These are phyloP conservation scores for Beauveria asiatica DNA, from an alignment of 2,329 filamentous ascomycete species.

Conservation along the genomic window DNA sequence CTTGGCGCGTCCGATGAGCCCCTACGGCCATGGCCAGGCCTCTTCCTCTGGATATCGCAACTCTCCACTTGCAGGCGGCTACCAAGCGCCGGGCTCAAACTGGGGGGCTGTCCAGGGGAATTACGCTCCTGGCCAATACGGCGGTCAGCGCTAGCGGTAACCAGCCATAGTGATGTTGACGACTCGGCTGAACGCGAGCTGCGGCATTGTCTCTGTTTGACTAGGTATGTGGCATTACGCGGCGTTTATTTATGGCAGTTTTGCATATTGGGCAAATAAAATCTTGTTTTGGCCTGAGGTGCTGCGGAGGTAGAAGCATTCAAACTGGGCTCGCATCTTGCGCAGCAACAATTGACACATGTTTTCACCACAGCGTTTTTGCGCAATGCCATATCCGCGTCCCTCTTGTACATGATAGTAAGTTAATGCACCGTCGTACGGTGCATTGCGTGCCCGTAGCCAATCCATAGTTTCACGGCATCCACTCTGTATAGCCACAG, in stretches of 20 bases:
- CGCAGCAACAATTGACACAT: neutral
- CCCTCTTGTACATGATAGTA: neutral
- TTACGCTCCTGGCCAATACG: conserved; percentile 1
- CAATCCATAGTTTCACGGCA: neutral
- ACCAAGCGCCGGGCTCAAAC: neutral
- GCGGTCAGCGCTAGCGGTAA: conserved; percentile 4
- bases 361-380: neutral
- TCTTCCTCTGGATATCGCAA: conserved; percentile 39
- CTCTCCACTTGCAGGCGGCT: conserved; percentile 30
- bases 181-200: neutral
- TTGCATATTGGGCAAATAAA: neutral
- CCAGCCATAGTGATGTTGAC: neutral
- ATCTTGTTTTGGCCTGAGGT: neutral
- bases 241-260: conserved; percentile 4
- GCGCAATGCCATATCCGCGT: neutral
- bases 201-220: neutral
- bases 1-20: conserved; percentile 38
- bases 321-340: neutral
- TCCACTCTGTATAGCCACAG: neutral
- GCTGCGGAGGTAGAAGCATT: neutral
- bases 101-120: neutral
- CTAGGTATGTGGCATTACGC: neutral
- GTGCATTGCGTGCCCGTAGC: neutral
- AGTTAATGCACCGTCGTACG: neutral
- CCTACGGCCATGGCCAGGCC: conserved; percentile 36